Evolutionary conservation across 371 early-diverging fungal species (phyloP), one percentile per base, ranked within the genome.

Genomic region (Encephalitozoon intestinalis): DNA sequence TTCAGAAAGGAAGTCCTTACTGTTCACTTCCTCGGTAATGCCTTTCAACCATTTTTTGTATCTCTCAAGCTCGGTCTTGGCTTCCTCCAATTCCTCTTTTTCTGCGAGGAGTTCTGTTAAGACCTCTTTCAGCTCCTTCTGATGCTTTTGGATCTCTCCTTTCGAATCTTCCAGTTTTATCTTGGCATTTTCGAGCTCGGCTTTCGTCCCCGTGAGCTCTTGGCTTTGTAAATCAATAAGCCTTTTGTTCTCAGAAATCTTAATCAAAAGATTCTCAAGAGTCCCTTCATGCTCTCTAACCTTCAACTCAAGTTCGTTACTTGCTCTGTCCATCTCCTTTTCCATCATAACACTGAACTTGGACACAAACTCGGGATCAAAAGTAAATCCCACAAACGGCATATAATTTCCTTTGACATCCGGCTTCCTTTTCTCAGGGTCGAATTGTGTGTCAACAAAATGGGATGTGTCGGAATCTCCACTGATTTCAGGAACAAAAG

Each of bases 401-500:
- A 75, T 26, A 41, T 63, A 65, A 12, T 69, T 67, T n/a, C 74
- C 69, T 7, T 54, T 70, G 5, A 31, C 50, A 15, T 67, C 77
- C 37, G 25, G 50, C 53, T 73, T 89, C 86, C 31, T 84, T 81
- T 73, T 90, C 89, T 75, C 78, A 7, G 73, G 69, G 40, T 63
- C 65, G 53, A 82, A 82, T 7, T 76, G 67, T 7, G 76, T 78
- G 34, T 77, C 78, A 15, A 67, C 72, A 88, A 94, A 92, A 85
- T 92, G 91, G 8, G 87, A 82, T 21, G 90, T 89, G 82, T 92
- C 92, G 41, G 83, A 83, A 40, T 88, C 88, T 5, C 86, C 82
- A 53, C 82, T 78, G 25, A 92, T 85, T 72, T 90, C 89, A 12
- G 93, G 93, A 8, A 90, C 87, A 78, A 90, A 91, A 15, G 91